Conservation (phyloP, 345 rosid genomes). For the Eucalyptus cladocalyx region DNA sequence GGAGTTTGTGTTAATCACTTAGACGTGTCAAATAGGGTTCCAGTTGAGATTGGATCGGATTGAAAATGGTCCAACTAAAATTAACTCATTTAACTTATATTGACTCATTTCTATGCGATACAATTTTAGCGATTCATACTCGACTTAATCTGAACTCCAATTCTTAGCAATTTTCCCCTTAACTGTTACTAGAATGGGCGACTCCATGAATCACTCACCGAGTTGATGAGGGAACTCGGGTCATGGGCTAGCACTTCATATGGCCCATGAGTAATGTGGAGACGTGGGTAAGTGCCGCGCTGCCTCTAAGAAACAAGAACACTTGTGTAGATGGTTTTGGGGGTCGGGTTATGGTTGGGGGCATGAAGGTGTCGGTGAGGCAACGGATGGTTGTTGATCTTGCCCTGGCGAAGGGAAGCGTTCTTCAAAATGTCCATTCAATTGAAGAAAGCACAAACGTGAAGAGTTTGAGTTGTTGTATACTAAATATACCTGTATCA, state of each 20-base stretch:
- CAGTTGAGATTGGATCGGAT: not conserved
- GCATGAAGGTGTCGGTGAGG: not conserved
- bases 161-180: not conserved
- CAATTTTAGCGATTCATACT: not conserved
- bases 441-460: not conserved
- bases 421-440: not conserved
- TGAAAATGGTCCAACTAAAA: rapidly evolving
- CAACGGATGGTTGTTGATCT: not conserved
- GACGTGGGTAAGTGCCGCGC: not conserved
- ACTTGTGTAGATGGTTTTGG: not conserved
- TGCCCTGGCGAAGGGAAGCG: not conserved
- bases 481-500: not conserved
- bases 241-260: not conserved
- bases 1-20: not conserved
- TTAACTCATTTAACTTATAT: not conserved
- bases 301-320: not conserved
- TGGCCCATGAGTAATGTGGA: not conserved
- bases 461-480: not conserved
- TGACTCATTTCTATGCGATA: not conserved
- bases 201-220: not conserved
- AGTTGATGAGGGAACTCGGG: not conserved
- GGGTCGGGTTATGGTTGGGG: not conserved
- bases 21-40: not conserved
- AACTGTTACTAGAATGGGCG: not conserved
- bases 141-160: rapidly evolving